A percentile compares a stretch with the other conserved stretches of the same genome.
Conservation (phyloP, 129 eudicot species). For the Flaveria brownii region DNA sequence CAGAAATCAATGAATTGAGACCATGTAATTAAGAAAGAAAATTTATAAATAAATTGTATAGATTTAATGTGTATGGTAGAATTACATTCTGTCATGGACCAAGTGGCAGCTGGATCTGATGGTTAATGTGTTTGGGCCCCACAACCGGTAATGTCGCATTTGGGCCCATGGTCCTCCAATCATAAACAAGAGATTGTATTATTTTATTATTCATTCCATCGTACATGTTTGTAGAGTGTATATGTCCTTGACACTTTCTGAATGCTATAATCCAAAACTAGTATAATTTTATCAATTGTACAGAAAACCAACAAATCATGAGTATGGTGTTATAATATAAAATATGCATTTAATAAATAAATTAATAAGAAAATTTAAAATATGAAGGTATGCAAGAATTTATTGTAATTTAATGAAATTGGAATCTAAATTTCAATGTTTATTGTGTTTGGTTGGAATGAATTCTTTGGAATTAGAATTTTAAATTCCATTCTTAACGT, state of each 20-base stretch:
- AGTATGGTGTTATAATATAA: too few species aligned
- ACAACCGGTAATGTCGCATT: conserved; percentile 8
- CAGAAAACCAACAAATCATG: background rate
- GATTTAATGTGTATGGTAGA: background rate
- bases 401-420: too few species aligned
- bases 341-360: too few species aligned
- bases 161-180: conserved; percentile 35
- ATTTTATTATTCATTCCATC: conserved; percentile 27
- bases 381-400: too few species aligned
- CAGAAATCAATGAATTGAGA: background rate
- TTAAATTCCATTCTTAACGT: too few species aligned
- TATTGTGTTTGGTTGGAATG: too few species aligned
- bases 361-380: too few species aligned
- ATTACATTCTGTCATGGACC: background rate
- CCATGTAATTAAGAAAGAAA: background rate
- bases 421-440: too few species aligned
- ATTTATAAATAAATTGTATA: background rate
- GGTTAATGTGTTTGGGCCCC: conserved; percentile 24
- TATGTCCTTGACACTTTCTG: too few species aligned
- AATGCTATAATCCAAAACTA: conserved; percentile 11
- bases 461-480: too few species aligned
- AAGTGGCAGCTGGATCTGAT: conserved; percentile 23
- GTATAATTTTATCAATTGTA: background rate
- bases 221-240: conserved; percentile 20
- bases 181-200: conserved; percentile 8